Conservation (phyloP, 2,329 filamentous ascomycete genomes). For the Ophiocordyceps camponoti-rufipedis region DNA sequence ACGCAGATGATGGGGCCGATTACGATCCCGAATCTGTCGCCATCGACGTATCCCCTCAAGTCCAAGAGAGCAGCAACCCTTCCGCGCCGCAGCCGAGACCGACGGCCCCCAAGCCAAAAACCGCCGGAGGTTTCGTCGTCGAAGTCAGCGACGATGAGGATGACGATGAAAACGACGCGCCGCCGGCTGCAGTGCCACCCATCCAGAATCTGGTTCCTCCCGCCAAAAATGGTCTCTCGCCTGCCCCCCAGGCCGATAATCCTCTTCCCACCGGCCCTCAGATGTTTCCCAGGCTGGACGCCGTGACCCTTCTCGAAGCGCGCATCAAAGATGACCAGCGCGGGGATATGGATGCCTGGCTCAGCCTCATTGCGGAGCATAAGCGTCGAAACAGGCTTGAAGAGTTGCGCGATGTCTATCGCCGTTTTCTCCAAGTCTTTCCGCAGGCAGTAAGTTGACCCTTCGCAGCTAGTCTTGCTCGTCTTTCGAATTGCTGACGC, state of each 20-base stretch:
- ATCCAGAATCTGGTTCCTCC: conserved; percentile 4
- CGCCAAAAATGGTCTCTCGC: conserved; percentile 6
- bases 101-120: conserved; percentile 33
- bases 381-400: conserved; percentile 67
- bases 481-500: neutral
- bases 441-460: conserved; percentile 63
- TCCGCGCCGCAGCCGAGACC: conserved; percentile 11
- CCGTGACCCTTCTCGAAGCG: conserved; percentile 67
- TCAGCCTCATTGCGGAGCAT: conserved; percentile 71
- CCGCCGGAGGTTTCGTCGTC: conserved; percentile 39
- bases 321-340: conserved; percentile 83
- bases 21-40: conserved; percentile 40
- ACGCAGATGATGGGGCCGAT: conserved; percentile 33
- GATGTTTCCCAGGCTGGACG: conserved; percentile 36
- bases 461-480: neutral
- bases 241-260: conserved; percentile 7
- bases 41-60: conserved; percentile 21
- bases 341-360: conserved; percentile 84
- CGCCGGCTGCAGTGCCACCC: conserved; percentile 7
- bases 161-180: conserved; percentile 8
- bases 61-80: conserved; percentile 10
- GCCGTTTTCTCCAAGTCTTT: conserved; percentile 74
- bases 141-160: conserved; percentile 40
- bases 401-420: conserved; percentile 62
- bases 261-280: conserved; percentile 14